phyloP scores from a whole-genome alignment of 352 stramenopile species.

The Globisporangium alternatum region DNA sequence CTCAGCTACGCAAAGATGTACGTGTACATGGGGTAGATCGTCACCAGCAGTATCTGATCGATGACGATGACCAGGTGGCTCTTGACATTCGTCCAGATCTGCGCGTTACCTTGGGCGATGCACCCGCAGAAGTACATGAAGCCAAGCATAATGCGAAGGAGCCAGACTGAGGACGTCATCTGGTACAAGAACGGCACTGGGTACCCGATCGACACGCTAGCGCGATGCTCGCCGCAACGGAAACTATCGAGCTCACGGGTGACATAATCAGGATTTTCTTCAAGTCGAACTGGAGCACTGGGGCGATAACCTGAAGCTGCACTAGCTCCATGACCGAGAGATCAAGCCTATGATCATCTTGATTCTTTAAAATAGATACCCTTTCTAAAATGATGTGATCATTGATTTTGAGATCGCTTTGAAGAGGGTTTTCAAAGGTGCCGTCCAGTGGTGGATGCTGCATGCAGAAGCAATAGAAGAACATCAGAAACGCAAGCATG shows the following conservation, averaged over 20 bases:
- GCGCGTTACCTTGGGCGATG: conserved; percentile 12
- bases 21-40: background rate
- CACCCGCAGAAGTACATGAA: background rate
- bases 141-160: conserved; percentile 5
- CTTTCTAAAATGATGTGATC: background rate
- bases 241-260: background rate
- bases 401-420: conserved; percentile 8
- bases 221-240: background rate
- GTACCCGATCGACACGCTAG: conserved; percentile 18
- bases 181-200: conserved; percentile 28
- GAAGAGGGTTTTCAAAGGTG: conserved; percentile 8
- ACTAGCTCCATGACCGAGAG: background rate
- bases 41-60: conserved; percentile 7
- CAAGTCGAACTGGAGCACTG: background rate
- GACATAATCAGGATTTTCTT: background rate
- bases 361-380: background rate
- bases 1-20: background rate
- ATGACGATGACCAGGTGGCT: conserved; percentile 1
- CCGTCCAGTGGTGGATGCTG: background rate
- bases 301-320: background rate
- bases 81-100: conserved; percentile 6
- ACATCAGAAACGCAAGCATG: conserved; percentile 40
- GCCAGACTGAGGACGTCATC: background rate
- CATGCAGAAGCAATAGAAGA: conserved; percentile 18
- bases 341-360: too few species aligned